Percentiles rank a stretch among this genome's conserved stretches.
These are phyloP conservation scores for Brettanomyces nanus DNA, from an alignment of 805 yeast genomes.

Conservation along the genomic window DNA sequence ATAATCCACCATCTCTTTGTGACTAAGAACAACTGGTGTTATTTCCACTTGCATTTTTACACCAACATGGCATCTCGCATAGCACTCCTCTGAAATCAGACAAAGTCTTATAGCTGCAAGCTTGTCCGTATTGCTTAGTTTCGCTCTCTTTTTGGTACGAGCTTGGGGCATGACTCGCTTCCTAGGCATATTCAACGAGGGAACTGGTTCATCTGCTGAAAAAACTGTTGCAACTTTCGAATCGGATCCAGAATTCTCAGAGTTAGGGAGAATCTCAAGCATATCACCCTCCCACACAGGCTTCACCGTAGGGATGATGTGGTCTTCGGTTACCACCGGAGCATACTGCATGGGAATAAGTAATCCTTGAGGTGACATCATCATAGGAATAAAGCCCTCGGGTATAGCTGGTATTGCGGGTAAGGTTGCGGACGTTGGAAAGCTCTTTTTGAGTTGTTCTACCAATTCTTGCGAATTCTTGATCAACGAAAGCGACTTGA, in stretches of 20 bases:
- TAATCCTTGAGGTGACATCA: constrained; percentile 25
- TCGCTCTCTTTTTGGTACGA: not conserved
- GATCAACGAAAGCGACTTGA: not conserved
- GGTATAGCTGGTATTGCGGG: constrained; percentile 21
- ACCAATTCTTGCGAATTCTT: not conserved
- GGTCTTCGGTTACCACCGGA: not conserved
- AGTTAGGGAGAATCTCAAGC: not conserved
- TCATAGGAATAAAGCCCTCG: constrained; percentile 21
- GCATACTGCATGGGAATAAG: constrained; percentile 22
- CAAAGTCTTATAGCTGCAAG: constrained; percentile 13
- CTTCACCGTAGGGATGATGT: constrained; percentile 2
- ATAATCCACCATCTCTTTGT: not conserved
- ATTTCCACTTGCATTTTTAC: not conserved
- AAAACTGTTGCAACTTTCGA: not conserved
- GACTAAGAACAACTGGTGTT: not conserved
- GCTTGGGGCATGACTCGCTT: not conserved
- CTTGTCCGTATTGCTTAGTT: constrained; percentile 6
- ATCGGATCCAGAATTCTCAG: not conserved
- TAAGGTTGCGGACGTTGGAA: constrained; percentile 15
- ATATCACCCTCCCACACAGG: constrained; percentile 5
- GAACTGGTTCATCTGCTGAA: not conserved
- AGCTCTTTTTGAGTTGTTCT: not conserved
- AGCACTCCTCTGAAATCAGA: constrained; percentile 9
- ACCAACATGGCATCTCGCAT: not conserved
- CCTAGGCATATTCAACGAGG: not conserved